phyloP scores from a whole-genome alignment of 2,329 filamentous ascomycete genomes.

The Purpureocillium takamizusanense region DNA sequence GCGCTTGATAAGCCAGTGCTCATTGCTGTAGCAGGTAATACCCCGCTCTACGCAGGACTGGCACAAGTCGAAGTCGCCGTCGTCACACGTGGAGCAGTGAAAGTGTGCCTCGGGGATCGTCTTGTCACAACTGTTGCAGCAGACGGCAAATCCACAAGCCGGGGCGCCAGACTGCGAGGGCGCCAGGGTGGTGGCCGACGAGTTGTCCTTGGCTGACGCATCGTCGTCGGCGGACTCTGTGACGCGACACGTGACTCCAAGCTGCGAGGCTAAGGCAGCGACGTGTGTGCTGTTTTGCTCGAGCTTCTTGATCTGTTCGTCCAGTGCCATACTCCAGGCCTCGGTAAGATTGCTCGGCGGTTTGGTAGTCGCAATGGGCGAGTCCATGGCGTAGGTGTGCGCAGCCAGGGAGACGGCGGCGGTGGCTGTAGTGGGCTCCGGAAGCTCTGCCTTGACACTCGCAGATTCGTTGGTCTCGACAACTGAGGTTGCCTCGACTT shows the following conservation, averaged over 20 bases:
- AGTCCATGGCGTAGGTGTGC: no score
- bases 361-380: no score
- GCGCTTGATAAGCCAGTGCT: constrained; percentile 94
- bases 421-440: no score
- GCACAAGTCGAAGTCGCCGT: constrained; percentile 92
- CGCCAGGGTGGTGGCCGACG: not conserved
- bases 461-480: not conserved
- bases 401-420: no score
- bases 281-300: constrained; percentile 13
- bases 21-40: constrained; percentile 64
- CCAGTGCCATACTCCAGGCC: constrained; percentile 13
- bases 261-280: constrained; percentile 3
- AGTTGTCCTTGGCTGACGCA: not conserved
- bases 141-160: constrained; percentile 59
- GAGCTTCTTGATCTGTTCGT: constrained; percentile 15
- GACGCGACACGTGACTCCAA: not conserved
- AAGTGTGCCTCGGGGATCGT: constrained; percentile 77
- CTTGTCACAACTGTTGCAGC: constrained; percentile 83
- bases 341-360: constrained; percentile 11
- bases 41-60: constrained; percentile 66
- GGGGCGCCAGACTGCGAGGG: not conserved
- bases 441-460: no score
- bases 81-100: constrained; percentile 89
- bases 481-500: constrained; percentile 22
- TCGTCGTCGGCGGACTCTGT: not conserved